phyloP scores from a whole-genome alignment of 2,329 filamentous ascomycete genomes.

The Lecanosticta acicola region DNA sequence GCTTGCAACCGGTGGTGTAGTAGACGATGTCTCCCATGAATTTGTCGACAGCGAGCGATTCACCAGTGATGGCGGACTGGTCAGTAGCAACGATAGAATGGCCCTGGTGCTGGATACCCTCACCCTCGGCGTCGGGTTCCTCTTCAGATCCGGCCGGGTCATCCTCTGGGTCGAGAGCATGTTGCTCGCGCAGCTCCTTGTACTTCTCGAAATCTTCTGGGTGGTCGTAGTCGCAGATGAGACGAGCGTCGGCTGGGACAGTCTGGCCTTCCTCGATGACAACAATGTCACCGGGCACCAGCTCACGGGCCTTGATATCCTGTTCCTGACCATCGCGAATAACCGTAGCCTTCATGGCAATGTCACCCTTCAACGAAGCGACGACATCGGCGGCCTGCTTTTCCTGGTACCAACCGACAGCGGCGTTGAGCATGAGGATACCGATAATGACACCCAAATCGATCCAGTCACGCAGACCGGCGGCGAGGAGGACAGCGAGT shows the following conservation, averaged over 20 bases:
- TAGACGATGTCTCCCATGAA: slow-evolving; percentile 71
- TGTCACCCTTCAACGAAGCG: slow-evolving; percentile 69
- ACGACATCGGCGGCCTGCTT: slow-evolving; percentile 75
- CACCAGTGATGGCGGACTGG: slow-evolving; percentile 75
- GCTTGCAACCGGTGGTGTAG: slow-evolving; percentile 78
- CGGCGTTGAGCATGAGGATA: slow-evolving; percentile 68
- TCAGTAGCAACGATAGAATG: slow-evolving; percentile 65
- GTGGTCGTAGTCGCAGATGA: slow-evolving; percentile 67
- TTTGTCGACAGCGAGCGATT: slow-evolving; percentile 72
- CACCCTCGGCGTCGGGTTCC: slow-evolving; percentile 53
- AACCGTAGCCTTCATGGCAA: slow-evolving; percentile 66
- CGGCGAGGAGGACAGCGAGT: slow-evolving; percentile 66
- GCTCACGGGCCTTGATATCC: slow-evolving; percentile 66
- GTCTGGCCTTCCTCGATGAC: slow-evolving; percentile 67
- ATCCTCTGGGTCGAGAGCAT: slow-evolving; percentile 49
- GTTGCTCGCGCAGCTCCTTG: slow-evolving; percentile 55
- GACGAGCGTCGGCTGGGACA: slow-evolving; percentile 62
- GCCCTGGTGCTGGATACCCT: slow-evolving; percentile 57
- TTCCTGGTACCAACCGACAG: slow-evolving; percentile 75
- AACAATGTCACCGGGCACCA: slow-evolving; percentile 71
- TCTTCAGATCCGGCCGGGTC: slow-evolving; percentile 57
- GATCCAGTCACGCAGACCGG: slow-evolving; percentile 69
- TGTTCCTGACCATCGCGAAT: slow-evolving; percentile 62
- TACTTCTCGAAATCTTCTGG: slow-evolving; percentile 63
- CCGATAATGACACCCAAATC: slow-evolving; percentile 73